phyloP scores from a whole-genome alignment of 2,329 filamentous ascomycete species.

The Fusarium sp. region DNA sequence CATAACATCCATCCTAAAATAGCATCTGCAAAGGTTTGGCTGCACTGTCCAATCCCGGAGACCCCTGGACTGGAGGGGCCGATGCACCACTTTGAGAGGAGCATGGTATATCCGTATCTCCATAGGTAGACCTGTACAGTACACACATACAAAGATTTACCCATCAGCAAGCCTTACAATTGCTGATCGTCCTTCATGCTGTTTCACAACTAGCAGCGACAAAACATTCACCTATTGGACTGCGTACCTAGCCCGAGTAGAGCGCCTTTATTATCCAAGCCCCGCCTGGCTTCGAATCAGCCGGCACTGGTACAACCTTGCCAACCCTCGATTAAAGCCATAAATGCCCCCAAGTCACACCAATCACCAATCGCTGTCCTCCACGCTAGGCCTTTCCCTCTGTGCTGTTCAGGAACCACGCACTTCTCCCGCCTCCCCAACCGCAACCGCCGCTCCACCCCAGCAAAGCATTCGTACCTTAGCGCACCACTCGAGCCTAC shows the following conservation, averaged over 20 bases:
- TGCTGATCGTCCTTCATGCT: neutral
- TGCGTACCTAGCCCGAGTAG: neutral
- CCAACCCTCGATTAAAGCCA: slow-evolving; percentile 18
- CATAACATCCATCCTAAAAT: slow-evolving; percentile 40
- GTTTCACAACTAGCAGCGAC: neutral
- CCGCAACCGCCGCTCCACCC: slow-evolving; percentile 37
- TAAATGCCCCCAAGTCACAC: slow-evolving; percentile 36
- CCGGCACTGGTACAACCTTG: slow-evolving; percentile 2
- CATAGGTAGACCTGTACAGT: neutral
- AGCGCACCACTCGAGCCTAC: slow-evolving; percentile 33
- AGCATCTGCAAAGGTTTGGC: slow-evolving; percentile 35
- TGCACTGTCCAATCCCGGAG: slow-evolving; percentile 39
- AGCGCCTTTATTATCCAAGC: neutral
- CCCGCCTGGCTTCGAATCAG: neutral
- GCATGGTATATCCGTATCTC: neutral
- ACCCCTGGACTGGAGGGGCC: slow-evolving; percentile 27
- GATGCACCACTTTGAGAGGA: slow-evolving; percentile 25
- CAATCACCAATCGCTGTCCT: slow-evolving; percentile 51
- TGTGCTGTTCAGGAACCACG: slow-evolving; percentile 37
- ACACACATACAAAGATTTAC: slow-evolving; percentile 7
- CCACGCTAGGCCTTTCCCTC: slow-evolving; percentile 47
- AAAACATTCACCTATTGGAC: neutral
- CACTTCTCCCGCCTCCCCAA: slow-evolving; percentile 36
- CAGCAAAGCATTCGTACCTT: slow-evolving; percentile 42
- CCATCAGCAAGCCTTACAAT: slow-evolving; percentile 5